Evolutionary conservation across 1,284 basidiomycete genomes (phyloP), one percentile per base, ranked within the genome.

Genomic region (Ustilago loliicola): DNA sequence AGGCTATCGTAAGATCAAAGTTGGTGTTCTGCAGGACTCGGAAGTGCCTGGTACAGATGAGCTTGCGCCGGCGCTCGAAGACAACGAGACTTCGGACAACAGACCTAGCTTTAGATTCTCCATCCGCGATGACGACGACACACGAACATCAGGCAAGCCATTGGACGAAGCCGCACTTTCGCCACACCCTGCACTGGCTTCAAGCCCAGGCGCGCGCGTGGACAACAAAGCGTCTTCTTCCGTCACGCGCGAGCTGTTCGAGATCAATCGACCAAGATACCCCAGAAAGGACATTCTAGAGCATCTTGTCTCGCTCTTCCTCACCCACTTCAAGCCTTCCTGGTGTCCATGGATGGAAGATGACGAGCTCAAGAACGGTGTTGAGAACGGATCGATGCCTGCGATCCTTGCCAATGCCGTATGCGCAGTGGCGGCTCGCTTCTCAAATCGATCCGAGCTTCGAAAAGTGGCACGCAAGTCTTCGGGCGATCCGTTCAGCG

Each of bases 1-100:
- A 17, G 81, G 81, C 34, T 81, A 81, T 40, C 66, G 79, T 11
- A 77, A 80, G 64, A 83, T 83, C 73, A 83, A 83, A 54, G 81
- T 83, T 29, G 81, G 80, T 27, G 80, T 83, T 13, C 62, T 77
- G 32, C 77, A 77, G 17, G 77, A 79, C 45, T 68, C 73, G 6
- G 77, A 79, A 27, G 72, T 76, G 34, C 63, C 77, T 25, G 73
- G 69, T 11, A 66, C 68, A 1, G 72, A 76, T 40, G 72, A 76
- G 38, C 38, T 76, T 40, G 66, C 63, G 13, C 72, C 72, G 6
- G 72, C 61, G 4, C 32, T 79, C 32, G 72, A 72, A 17, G 54
- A 61, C 4, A 45, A 29, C 50, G 50, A 71, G 13, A 47, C n/a
- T 15, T 15, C 58, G 2, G 67, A 63, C 8, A 58, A 36, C 8